Evolutionary conservation across 176 grass and related monocot species (phyloP), one percentile per base, ranked within the genome.

Genomic region (Lolium rigidum): DNA sequence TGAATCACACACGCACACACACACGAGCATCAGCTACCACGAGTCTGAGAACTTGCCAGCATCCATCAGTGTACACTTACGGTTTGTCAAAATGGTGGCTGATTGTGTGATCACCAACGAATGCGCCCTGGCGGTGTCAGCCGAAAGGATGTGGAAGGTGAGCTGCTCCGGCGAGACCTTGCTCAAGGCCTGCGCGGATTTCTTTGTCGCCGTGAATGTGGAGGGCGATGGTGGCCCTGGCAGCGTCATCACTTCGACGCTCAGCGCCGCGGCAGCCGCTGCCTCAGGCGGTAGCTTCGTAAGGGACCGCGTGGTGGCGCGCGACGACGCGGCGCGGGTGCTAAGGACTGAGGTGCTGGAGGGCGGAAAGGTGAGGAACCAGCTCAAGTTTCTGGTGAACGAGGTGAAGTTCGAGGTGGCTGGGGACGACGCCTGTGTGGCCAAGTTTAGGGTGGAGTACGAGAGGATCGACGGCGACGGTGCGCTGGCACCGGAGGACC

Each of bases 391-490:
- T 2, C 61, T 78, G 21, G 47, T 44, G 31, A 5, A 16, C 11
- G 86, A 84, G 77, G 0, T 31, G 26, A 81, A 21, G 61, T 35
- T 91, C 44, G 86, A 88, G 82, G 59, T 22, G 18, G 70, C 82
- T 20, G 82, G 61, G 44, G 77, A 22, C 0, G 77, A 17, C 38
- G 69, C 85, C 18, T 80, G 57, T 35, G 62, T 91, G 10, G 70
- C 39, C 21, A 91, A 76, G 82, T 0, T 88, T 7, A 88, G 11
- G 16, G 52, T 85, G 7, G 78, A 85, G 61, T 91, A 91, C 22
- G 86, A 91, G 76, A 60, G 43, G n/a, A 18, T 13, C 6, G 82
- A 80, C 17, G 82, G 31, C 31, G 31, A 35, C 70, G 44, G 14
- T 4, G 4, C 44, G 13, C 24, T 79, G 37, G 8, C 86, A 22